Evolutionary conservation across 2,329 filamentous ascomycete genomes (phyloP).

Genomic region (Myriosclerotinia curreyana): DNA sequence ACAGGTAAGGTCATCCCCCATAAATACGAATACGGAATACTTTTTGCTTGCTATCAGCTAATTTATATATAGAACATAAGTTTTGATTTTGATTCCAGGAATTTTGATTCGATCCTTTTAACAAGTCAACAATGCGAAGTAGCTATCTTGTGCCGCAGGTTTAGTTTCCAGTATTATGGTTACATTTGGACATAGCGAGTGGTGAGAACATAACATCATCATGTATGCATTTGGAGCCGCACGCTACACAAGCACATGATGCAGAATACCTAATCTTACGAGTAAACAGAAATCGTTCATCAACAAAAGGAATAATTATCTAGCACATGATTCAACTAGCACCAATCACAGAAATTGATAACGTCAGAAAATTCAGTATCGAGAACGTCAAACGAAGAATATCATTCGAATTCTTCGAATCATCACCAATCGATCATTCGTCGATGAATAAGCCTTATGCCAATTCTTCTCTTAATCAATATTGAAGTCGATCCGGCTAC

Average conservation of each 20-base stretch:
- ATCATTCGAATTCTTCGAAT: background rate
- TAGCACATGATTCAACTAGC: background rate
- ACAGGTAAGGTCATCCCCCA: background rate
- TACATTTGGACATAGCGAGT: background rate
- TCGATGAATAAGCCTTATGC: background rate
- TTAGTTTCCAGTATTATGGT: background rate
- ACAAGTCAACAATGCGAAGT: background rate
- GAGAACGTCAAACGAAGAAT: background rate
- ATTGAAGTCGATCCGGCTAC: background rate
- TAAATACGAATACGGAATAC: background rate
- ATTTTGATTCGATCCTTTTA: background rate
- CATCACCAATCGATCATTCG: background rate
- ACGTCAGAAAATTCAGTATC: background rate
- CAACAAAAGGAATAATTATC: background rate
- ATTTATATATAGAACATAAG: constrained; percentile 3
- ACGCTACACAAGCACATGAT: background rate
- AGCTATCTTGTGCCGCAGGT: background rate
- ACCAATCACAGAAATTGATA: background rate
- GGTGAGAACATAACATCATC: background rate
- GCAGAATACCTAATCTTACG: background rate
- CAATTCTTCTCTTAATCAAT: background rate
- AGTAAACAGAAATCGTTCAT: background rate
- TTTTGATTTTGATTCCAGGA: background rate
- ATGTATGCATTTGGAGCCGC: background rate
- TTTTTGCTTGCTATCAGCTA: background rate